Evolutionary conservation across 176 grass and related monocot genomes (phyloP).

Genomic region (Elaeis guineensis): DNA sequence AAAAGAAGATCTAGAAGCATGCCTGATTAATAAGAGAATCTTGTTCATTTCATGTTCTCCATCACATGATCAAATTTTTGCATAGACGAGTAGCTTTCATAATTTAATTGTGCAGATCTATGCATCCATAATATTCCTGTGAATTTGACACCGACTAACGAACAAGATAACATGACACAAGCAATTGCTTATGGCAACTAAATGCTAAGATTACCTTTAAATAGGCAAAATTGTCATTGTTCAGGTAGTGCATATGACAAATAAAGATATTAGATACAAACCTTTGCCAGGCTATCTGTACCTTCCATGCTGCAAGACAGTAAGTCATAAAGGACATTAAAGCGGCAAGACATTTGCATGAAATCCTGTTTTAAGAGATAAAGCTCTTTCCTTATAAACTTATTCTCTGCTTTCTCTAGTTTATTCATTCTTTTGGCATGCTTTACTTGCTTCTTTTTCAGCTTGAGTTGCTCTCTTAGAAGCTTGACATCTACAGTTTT

Average conservation of each 20-base stretch:
- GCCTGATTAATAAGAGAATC: too few species aligned
- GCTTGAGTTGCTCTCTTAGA: conserved; percentile 86
- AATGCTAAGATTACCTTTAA: not conserved
- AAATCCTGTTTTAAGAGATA: conserved; percentile 56
- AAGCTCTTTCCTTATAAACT: conserved; percentile 57
- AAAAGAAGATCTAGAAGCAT: too few species aligned
- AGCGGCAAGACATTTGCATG: conserved; percentile 43
- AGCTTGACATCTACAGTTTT: conserved; percentile 45
- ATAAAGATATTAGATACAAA: conserved; percentile 39
- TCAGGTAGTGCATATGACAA: conserved; percentile 11
- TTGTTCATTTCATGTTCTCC: too few species aligned
- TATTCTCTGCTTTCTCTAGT: conserved; percentile 56
- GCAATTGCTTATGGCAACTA: not conserved
- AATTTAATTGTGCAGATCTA: too few species aligned
- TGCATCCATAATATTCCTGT: too few species aligned
- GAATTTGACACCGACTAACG: too few species aligned
- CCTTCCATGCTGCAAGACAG: conserved; percentile 49
- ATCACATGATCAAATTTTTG: too few species aligned
- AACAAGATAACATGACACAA: too few species aligned
- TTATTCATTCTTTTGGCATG: conserved; percentile 53
- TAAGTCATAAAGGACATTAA: conserved; percentile 65
- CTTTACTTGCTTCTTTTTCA: conserved; percentile 75
- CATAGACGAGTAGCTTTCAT: too few species aligned
- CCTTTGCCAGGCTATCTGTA: conserved; percentile 52
- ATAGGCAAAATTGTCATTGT: not conserved